phyloP scores from a whole-genome alignment of 2,329 filamentous ascomycete genomes.

The Fusarium verticillioides region DNA sequence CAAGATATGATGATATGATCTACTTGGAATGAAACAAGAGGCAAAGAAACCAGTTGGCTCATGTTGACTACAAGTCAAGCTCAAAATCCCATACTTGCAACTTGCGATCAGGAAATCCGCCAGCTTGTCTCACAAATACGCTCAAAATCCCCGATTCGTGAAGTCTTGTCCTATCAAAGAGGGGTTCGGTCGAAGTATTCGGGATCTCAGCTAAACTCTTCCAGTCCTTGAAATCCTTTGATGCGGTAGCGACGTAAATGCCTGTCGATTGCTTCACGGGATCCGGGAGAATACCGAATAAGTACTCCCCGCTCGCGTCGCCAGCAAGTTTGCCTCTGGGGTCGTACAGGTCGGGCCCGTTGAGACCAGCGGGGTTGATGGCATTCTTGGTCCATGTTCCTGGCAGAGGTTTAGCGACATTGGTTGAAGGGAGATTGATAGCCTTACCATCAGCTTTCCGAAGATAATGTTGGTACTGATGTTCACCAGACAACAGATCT shows the following conservation, averaged over 20 bases:
- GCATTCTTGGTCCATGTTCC: constrained; percentile 30
- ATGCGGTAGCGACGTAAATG: constrained; percentile 21
- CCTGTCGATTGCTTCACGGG: neutral
- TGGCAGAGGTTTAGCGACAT: neutral
- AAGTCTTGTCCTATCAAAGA: constrained; percentile 17
- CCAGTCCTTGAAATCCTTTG: constrained; percentile 20
- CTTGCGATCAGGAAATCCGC: constrained; percentile 18
- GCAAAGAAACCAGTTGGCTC: neutral
- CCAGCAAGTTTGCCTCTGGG: constrained; percentile 31
- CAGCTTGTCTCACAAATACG: constrained; percentile 23
- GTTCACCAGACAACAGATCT: constrained; percentile 15
- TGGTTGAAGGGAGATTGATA: rapidly evolving
- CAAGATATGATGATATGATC: neutral
- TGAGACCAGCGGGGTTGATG: constrained; percentile 16
- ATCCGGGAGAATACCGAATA: constrained; percentile 21
- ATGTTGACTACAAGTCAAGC: neutral
- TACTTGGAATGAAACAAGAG: neutral
- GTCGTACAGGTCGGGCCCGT: constrained; percentile 28
- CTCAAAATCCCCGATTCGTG: constrained; percentile 20
- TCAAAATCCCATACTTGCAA: constrained; percentile 35
- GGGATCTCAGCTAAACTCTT: constrained; percentile 13
- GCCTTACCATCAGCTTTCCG: neutral
- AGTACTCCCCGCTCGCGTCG: constrained; percentile 18
- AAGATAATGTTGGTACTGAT: constrained; percentile 30
- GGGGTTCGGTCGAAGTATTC: constrained; percentile 21